These are phyloP conservation scores for Sporothrix euskadiensis DNA, from an alignment of 2,329 filamentous ascomycete genomes.

Conservation along the genomic window DNA sequence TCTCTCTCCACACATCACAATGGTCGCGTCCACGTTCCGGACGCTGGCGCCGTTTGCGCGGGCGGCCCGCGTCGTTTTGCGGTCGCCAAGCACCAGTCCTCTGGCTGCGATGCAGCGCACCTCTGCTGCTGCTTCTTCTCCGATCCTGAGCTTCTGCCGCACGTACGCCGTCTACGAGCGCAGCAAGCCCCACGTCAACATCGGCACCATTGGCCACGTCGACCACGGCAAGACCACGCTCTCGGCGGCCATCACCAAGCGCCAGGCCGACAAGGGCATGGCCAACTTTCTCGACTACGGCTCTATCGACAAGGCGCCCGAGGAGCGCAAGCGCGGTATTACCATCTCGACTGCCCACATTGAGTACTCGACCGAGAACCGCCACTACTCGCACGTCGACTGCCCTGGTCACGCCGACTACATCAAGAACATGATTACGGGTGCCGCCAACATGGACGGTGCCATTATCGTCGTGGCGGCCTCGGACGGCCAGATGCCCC, in stretches of 20 bases:
- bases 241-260: slow-evolving; percentile 97
- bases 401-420: slow-evolving; percentile 99
- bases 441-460: slow-evolving; percentile 98
- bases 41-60: slow-evolving; percentile 76
- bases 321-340: slow-evolving; percentile 99
- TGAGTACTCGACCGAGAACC: slow-evolving; percentile 90
- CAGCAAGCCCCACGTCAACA: slow-evolving; percentile 96
- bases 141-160: slow-evolving; percentile 65
- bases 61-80: slow-evolving; percentile 72
- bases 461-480: slow-evolving; percentile 98
- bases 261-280: slow-evolving; percentile 90
- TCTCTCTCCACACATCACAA: slow-evolving; percentile 38
- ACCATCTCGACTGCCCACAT: slow-evolving; percentile 98
- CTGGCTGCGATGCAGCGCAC: slow-evolving; percentile 76
- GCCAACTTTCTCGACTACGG: slow-evolving; percentile 97
- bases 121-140: slow-evolving; percentile 52
- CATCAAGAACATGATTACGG: slow-evolving; percentile 99
- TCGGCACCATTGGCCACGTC: slow-evolving; percentile 98
- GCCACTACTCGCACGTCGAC: slow-evolving; percentile 99
- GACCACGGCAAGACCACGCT: slow-evolving; percentile 99
- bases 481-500: slow-evolving; percentile 98
- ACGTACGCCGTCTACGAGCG: slow-evolving; percentile 76
- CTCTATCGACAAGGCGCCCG: slow-evolving; percentile 96
- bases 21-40: slow-evolving; percentile 80
- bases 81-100: slow-evolving; percentile 55